Evolutionary conservation across 2,329 filamentous ascomycete species (phyloP).

Genomic region (Paracamarosporium sp.): DNA sequence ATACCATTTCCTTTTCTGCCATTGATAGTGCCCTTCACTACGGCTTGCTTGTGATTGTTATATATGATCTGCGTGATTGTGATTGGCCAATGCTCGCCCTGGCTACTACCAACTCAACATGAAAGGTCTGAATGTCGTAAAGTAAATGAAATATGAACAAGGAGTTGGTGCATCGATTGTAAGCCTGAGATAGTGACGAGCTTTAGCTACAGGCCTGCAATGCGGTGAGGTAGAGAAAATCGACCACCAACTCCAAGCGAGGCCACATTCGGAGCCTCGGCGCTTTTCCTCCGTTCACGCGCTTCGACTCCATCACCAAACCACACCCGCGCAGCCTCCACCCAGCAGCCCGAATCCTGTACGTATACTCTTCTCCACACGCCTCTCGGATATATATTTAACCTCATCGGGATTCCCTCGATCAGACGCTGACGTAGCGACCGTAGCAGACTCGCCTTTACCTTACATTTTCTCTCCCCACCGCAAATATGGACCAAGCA

Average conservation of each 20-base stretch:
- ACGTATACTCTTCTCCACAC: slow-evolving; percentile 11
- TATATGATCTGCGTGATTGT: neutral
- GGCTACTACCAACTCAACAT: neutral
- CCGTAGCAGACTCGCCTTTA: slow-evolving; percentile 4
- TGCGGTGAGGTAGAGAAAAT: slow-evolving; percentile 11
- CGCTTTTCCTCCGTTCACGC: slow-evolving; percentile 25
- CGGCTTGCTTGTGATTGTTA: neutral
- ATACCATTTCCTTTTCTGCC: slow-evolving; percentile 6
- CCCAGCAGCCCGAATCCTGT: slow-evolving; percentile 16
- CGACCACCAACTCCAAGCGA: slow-evolving; percentile 17
- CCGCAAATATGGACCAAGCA: slow-evolving; percentile 54
- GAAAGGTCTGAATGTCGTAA: neutral
- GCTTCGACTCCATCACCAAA: slow-evolving; percentile 25
- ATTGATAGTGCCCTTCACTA: neutral
- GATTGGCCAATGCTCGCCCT: slow-evolving; percentile 9
- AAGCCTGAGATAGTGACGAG: neutral
- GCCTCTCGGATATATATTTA: neutral
- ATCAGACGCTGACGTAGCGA: slow-evolving; percentile 2
- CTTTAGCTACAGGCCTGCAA: neutral
- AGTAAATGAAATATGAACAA: neutral
- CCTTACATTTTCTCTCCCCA: slow-evolving; percentile 25
- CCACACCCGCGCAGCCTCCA: slow-evolving; percentile 16
- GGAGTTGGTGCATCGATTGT: neutral
- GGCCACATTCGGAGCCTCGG: slow-evolving; percentile 23
- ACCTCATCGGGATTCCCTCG: neutral